These are phyloP conservation scores for Metschnikowia reukaufii DNA, from an alignment of 805 yeast species.

Conservation along the genomic window DNA sequence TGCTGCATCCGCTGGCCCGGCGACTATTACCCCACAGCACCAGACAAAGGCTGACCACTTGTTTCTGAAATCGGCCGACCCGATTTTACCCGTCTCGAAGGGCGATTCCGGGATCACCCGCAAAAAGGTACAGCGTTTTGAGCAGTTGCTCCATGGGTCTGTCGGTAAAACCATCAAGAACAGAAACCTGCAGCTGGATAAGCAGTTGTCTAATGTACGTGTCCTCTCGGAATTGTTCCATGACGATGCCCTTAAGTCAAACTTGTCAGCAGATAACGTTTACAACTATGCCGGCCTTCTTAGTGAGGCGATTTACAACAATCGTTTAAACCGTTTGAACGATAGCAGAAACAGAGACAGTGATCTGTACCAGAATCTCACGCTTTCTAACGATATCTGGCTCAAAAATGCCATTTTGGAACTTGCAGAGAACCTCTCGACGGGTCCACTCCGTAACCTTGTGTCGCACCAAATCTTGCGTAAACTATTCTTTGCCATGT, in stretches of 20 bases:
- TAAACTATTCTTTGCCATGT: slow-evolving; percentile 34
- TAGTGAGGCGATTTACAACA: slow-evolving; percentile 24
- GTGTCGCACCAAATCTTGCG: slow-evolving; percentile 26
- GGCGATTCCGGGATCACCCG: slow-evolving; percentile 1
- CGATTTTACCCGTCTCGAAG: slow-evolving; percentile 21
- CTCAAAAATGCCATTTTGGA: slow-evolving; percentile 35
- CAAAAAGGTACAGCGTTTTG: slow-evolving; percentile 27
- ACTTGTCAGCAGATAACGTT: slow-evolving; percentile 13
- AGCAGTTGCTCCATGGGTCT: slow-evolving; percentile 25
- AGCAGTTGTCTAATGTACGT: slow-evolving; percentile 8
- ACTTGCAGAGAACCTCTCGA: slow-evolving; percentile 29
- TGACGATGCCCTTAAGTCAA: slow-evolving; percentile 14
- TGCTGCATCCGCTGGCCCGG: not conserved
- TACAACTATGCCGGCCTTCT: slow-evolving; percentile 16
- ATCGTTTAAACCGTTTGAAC: slow-evolving; percentile 35
- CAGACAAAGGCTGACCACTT: slow-evolving; percentile 21
- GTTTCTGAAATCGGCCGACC: slow-evolving; percentile 23
- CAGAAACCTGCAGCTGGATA: slow-evolving; percentile 1
- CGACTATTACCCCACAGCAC: not conserved
- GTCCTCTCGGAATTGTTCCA: slow-evolving; percentile 13
- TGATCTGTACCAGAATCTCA: slow-evolving; percentile 30
- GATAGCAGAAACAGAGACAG: slow-evolving; percentile 37
- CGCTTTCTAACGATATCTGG: slow-evolving; percentile 27
- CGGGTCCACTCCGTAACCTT: slow-evolving; percentile 30
- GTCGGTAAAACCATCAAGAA: slow-evolving; percentile 7